Percentiles rank a stretch among this genome's conserved stretches.
These are phyloP conservation scores for Amanita rimosa DNA, from an alignment of 768 basidiomycete genomes.

Conservation along the genomic window DNA sequence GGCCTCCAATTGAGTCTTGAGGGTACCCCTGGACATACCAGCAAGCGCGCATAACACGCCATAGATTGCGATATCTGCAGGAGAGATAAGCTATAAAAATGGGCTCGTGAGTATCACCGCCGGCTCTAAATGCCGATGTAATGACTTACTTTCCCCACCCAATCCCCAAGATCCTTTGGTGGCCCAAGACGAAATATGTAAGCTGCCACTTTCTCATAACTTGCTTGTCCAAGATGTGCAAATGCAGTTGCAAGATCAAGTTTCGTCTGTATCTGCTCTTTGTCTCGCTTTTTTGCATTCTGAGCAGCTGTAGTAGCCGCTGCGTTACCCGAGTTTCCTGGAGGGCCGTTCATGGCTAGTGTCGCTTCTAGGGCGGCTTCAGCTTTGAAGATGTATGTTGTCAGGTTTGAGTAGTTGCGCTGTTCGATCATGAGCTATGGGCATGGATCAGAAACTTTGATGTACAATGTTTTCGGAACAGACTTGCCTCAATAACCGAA, in stretches of 20 bases:
- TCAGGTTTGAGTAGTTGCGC: constrained; percentile 74
- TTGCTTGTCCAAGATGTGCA: constrained; percentile 56
- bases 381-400: constrained; percentile 95
- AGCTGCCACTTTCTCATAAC: constrained; percentile 74
- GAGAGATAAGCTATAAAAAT: constrained; percentile 49
- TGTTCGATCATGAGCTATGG: constrained; percentile 74
- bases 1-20: constrained; percentile 58
- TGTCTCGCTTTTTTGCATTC: constrained; percentile 36
- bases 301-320: constrained; percentile 11
- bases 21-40: constrained; percentile 53
- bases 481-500: constrained; percentile 61
- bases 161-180: constrained; percentile 59
- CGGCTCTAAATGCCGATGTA: not conserved
- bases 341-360: constrained; percentile 16
- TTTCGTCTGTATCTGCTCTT: constrained; percentile 63
- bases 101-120: not conserved
- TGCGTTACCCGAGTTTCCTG: constrained; percentile 10
- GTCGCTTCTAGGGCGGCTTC: constrained; percentile 77
- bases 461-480: not conserved
- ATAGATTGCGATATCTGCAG: constrained; percentile 81
- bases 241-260: constrained; percentile 77
- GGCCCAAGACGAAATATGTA: constrained; percentile 61
- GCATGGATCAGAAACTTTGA: not conserved
- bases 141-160: constrained; percentile 54
- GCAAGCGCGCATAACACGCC: constrained; percentile 79